Evolutionary conservation across 805 yeast genomes (phyloP).

Genomic region (Metschnikowia koreensis): DNA sequence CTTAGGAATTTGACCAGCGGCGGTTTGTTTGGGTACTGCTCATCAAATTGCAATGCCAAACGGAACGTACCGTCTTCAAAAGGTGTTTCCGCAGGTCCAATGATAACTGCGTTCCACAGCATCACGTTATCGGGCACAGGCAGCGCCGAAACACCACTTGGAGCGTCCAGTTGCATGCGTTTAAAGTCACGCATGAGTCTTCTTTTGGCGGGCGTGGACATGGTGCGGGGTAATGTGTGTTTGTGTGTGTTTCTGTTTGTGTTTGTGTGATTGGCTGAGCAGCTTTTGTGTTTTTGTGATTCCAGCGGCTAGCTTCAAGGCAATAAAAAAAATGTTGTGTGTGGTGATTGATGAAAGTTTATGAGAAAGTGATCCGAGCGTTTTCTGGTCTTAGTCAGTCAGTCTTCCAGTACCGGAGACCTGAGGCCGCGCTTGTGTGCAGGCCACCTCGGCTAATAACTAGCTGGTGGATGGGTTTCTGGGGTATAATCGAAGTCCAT

Average conservation of each 20-base stretch:
- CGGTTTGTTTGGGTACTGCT: slow-evolving; percentile 96
- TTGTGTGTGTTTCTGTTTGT: neutral
- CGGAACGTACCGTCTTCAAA: slow-evolving; percentile 97
- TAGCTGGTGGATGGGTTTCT: no score
- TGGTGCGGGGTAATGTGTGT: slow-evolving; percentile 23
- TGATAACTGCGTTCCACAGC: slow-evolving; percentile 97
- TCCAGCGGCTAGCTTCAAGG: no score
- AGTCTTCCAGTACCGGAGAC: no score
- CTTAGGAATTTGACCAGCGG: slow-evolving; percentile 88
- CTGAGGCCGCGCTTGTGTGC: no score
- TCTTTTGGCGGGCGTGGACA: slow-evolving; percentile 99
- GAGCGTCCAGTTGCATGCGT: slow-evolving; percentile 96
- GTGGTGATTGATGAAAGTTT: neutral
- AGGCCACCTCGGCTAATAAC: no score
- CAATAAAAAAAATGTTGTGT: neutral
- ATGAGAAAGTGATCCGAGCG: no score
- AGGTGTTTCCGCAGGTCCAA: slow-evolving; percentile 97
- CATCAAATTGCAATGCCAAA: slow-evolving; percentile 83
- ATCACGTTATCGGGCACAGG: slow-evolving; percentile 96
- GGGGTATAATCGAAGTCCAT: neutral
- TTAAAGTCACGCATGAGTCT: slow-evolving; percentile 98
- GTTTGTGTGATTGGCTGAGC: neutral
- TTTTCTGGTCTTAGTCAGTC: no score
- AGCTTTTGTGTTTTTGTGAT: neutral
- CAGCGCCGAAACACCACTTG: slow-evolving; percentile 96